phyloP scores from a whole-genome alignment of 73 alveolate genomes.

The Loxodes magnus region DNA sequence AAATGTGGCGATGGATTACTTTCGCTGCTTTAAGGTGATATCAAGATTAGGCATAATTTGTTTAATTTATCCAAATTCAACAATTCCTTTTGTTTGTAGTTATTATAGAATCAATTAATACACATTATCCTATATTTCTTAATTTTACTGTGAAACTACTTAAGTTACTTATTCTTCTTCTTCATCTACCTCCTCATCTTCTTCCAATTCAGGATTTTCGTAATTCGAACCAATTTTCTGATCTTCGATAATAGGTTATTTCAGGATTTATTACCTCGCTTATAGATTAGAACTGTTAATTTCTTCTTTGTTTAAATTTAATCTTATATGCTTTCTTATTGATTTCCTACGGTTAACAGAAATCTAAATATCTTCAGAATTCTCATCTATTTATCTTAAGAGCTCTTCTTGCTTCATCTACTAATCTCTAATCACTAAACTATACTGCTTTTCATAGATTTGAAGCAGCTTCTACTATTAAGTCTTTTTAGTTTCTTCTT shows the following conservation, averaged over 20 bases:
- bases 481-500: conserved; percentile 30
- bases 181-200: conserved; percentile 74
- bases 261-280: conserved; percentile 46
- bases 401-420: too few species aligned
- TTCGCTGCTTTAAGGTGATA: conserved; percentile 21
- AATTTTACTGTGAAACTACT: too few species aligned
- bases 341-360: conserved; percentile 22
- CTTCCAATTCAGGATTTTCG: conserved; percentile 53
- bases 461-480: conserved; percentile 18
- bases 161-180: conserved; percentile 63
- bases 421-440: conserved; percentile 15
- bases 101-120: conserved; percentile 6
- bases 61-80: conserved; percentile 8
- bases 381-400: conserved; percentile 53
- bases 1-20: conserved; percentile 32
- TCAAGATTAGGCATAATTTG: conserved; percentile 6
- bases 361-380: conserved; percentile 53
- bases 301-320: conserved; percentile 19
- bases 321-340: conserved; percentile 11
- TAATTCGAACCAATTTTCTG: conserved; percentile 54
- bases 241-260: conserved; percentile 51
- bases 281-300: conserved; percentile 14
- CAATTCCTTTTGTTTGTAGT: conserved; percentile 6
- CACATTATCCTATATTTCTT: too few species aligned
- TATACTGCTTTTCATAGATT: conserved; percentile 13